Evolutionary conservation across 192 early-diverging fungal genomes (phyloP), one percentile per base, ranked within the genome.

Genomic region (Rhizophagus sp.): DNA sequence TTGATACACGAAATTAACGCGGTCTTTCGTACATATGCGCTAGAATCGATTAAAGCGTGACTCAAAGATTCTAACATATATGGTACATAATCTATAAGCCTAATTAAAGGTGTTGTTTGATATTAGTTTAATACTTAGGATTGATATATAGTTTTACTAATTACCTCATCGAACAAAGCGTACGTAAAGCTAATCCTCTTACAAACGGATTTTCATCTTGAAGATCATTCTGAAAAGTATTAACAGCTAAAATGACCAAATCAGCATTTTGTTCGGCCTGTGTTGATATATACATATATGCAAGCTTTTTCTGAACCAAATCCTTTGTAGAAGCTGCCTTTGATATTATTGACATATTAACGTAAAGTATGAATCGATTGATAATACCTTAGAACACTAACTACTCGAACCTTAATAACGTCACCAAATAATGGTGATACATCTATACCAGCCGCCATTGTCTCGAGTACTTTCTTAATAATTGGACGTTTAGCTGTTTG

Each of bases 11-110:
- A 79, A 73, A 84, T 81, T 41, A 49, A 81, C 2, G 85, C 81
- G 19, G 83, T 86, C 44, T 86, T 86, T 15, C 85, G 70, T 5
- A 86, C 85, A 81, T 86, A 75, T 12, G 85, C 79, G 36, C 82
- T 86, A 71, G 82, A 78, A 67, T 86, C 85, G 17, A 75, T 73
- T 22, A 86, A 81, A 4, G 80, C 82, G 22, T 72, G 79, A 30
- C 41, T 80, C 41, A 84, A 41, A 0, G 85, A 82, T 52, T 83
- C 80, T 6, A 86, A 24, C 83, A 86, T 82, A 57, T 83, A 86
- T 27, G 75, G 76, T 33, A 86, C 62, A 78, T 78, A 67, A 30
- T 78, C 65, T 4, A 34, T 49, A 19, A 67, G 22, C 44, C 76
- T 78, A 34, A 22, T 19, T 10, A 30, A 68, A 39, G n/a, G 44